These are phyloP conservation scores for Botrytis hyacinthi DNA, from an alignment of 2,329 filamentous ascomycete species.

Conservation along the genomic window DNA sequence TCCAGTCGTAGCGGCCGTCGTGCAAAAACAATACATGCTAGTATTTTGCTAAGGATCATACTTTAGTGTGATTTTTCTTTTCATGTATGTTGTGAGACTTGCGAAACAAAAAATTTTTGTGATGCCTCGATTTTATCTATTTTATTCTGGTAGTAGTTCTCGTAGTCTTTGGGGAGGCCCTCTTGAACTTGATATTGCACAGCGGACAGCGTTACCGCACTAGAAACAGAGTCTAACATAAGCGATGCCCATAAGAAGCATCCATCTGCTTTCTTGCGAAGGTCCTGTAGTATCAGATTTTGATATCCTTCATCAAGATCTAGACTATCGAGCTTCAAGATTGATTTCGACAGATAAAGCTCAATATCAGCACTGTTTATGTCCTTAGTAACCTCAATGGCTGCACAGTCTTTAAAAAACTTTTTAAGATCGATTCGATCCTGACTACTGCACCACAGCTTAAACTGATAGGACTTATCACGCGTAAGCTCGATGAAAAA, in stretches of 20 bases:
- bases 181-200: conserved; percentile 1
- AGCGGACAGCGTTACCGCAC: background rate
- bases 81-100: background rate
- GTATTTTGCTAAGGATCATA: background rate
- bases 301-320: conserved; percentile 14
- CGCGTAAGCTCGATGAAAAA: conserved; percentile 4
- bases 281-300: conserved; percentile 7
- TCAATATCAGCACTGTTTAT: conserved; percentile 9
- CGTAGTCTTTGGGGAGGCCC: conserved; percentile 1
- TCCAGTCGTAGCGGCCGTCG: conserved; percentile 7
- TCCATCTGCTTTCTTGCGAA: conserved; percentile 11
- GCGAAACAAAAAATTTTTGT: conserved; percentile 1
- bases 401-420: background rate
- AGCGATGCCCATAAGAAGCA: conserved; percentile 16
- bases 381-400: conserved; percentile 1
- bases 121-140: conserved; percentile 7
- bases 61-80: background rate
- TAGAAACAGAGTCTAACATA: conserved; percentile 10
- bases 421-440: background rate
- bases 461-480: background rate
- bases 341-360: conserved; percentile 10
- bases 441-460: conserved; percentile 17
- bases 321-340: conserved; percentile 4
- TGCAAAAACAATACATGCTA: conserved; percentile 13
- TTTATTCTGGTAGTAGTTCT: conserved; percentile 12